Base-by-base conservation (phyloP, 441 rosid species). In the Bruguiera hainesii region DNA sequence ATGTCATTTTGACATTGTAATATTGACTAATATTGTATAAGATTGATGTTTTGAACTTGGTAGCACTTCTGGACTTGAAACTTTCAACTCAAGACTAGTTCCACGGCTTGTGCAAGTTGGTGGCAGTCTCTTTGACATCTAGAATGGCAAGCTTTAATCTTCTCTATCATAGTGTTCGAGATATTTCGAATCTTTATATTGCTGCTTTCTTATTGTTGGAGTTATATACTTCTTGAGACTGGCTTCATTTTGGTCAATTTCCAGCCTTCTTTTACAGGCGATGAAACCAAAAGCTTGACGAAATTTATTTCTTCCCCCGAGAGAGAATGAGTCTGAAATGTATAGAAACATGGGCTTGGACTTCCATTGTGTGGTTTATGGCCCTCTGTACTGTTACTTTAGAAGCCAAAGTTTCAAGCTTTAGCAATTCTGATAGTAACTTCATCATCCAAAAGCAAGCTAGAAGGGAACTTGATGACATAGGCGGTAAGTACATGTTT, bases 381-480 rank as follows among this genome's bases (percentile, higher is more conserved):
- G n/a, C 51, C 55, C 49, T 30, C 19, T 46, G 39, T 7, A 37
- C 60, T 21, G 18, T 18, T 6, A 48, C 57, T 62, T 62, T 63
- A 51, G 64, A 66, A 5, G 25, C 56, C 25, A 61, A 49, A 37
- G 28, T 28, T 64, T 1, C 73, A 3, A 30, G 37, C 51, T 60
- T 10, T 48, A 42, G 23, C 7, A 55, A 60, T 39, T 42, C 26
- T 7, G 64, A 69, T 11, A 9, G 52, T 26, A 31, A 60, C 7
- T 29, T 18, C 5, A 18, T 35, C 48, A 9, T 23, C 33, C 64
- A 53, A 29, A 46, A 56, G 42, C 59, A 52, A 35, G 29, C 60
- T 26, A 65, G 77, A 62, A 73, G 80, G 60, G 66, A 77, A 70
- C 69, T 72, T 13, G 76, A 76, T 25, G 80, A 76, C 23, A 61